phyloP scores from a whole-genome alignment of 2,329 filamentous ascomycete species.

The Sporothrix pallida region DNA sequence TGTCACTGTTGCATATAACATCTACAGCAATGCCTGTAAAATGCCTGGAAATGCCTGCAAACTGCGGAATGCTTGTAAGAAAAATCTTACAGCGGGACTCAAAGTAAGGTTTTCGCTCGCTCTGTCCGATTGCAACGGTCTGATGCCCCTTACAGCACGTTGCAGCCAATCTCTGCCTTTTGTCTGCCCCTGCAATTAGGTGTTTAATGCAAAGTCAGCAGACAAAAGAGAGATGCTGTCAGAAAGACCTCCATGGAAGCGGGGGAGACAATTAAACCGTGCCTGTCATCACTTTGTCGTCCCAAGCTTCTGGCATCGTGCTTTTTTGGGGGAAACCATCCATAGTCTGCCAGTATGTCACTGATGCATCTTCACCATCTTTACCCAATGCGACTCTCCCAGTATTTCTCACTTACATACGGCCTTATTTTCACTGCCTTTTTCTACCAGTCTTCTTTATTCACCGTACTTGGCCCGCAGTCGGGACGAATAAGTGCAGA shows the following conservation, averaged over 20 bases:
- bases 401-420: not conserved
- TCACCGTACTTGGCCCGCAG: conserved; percentile 2
- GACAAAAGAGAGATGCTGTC: not conserved
- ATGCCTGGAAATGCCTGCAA: no score
- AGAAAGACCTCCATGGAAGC: no score
- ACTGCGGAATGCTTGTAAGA: not conserved
- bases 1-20: conserved; percentile 9
- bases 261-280: not conserved
- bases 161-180: not conserved
- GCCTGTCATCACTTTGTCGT: not conserved
- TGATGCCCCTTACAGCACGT: conserved; percentile 12
- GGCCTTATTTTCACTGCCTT: not conserved
- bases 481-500: not conserved
- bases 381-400: not conserved
- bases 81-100: not conserved
- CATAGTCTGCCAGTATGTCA: not conserved
- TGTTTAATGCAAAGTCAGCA: not conserved
- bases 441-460: not conserved
- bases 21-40: not conserved
- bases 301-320: not conserved
- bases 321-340: not conserved
- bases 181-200: no score
- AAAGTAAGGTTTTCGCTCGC: conserved; percentile 1
- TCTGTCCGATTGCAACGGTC: not conserved
- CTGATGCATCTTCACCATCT: not conserved